Percentiles rank a stretch among this genome's conserved stretches.
These are phyloP conservation scores for Didymella exigua DNA, from an alignment of 2,329 filamentous ascomycete genomes.

Conservation along the genomic window DNA sequence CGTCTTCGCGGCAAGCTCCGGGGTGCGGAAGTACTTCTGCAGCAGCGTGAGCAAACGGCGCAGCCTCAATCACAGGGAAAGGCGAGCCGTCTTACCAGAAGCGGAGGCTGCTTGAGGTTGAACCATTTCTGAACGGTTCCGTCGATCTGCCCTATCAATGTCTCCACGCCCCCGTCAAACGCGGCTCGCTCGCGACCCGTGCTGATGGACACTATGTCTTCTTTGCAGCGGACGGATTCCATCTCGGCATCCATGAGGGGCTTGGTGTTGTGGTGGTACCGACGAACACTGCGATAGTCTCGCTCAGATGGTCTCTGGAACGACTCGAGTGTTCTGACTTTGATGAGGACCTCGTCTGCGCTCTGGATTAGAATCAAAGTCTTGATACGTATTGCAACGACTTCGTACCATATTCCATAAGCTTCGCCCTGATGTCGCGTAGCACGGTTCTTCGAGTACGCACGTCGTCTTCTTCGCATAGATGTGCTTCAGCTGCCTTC, in stretches of 20 bases:
- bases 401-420: conserved; percentile 45
- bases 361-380: too few relatives aligned
- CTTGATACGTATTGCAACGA: too few relatives aligned
- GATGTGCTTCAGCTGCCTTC: too few relatives aligned
- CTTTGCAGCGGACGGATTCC: conserved; percentile 48
- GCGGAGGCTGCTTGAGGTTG: conserved; percentile 26
- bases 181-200: conserved; percentile 50
- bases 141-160: conserved; percentile 36
- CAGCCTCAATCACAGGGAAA: neutral
- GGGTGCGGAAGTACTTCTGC: conserved; percentile 48
- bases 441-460: conserved; percentile 37
- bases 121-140: conserved; percentile 31
- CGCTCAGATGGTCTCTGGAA: conserved; percentile 49
- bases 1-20: conserved; percentile 48
- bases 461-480: neutral
- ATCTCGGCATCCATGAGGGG: conserved; percentile 46
- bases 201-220: conserved; percentile 50
- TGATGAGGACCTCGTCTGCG: conserved; percentile 48
- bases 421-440: conserved; percentile 38
- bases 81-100: conserved; percentile 26
- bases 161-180: conserved; percentile 50
- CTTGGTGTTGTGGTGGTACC: conserved; percentile 45
- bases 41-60: neutral
- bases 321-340: conserved; percentile 43
- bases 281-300: conserved; percentile 48